Evolutionary conservation across 1,139 yeast species (phyloP), one percentile per base, ranked within the genome.

Genomic region (Geotrichum macrosporum): DNA sequence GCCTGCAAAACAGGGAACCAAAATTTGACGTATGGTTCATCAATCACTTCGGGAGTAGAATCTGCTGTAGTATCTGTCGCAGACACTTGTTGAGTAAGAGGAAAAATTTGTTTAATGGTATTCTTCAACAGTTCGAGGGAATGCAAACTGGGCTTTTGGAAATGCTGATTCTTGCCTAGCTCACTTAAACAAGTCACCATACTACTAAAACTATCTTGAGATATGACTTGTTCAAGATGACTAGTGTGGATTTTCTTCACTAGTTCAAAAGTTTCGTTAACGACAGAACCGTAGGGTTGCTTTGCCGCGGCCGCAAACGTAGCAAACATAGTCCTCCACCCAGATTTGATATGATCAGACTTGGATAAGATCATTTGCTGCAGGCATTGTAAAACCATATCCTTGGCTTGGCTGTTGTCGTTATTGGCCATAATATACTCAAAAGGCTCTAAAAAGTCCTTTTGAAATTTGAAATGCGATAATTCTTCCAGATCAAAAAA

Each of bases 391-490:
- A 94, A 72, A 9, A 87, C 89, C 89, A 92, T 81, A 52, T 85
- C 94, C 61, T 85, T 85, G 29, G 87, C 92, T 47, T 82, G 86
- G n/a, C 75, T 65, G 33, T 83, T 78, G n/a, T 73, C 73, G 54
- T 86, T 85, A 60, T 86, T 78, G 42, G 71, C 66, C 57, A 92
- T 75, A 21, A 88, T 80, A 61, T 83, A 82, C 58, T 84, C 89
- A 66, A 89, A 94, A 1, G 98, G 98, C 60, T 81, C 80, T 62
- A 94, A 74, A 59, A 94, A 94, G 61, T 92, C 97, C 58, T 84
- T 84, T 65, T 94, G 98, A 68, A 94, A 94, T 65, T 86, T 89
- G 73, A 94, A 94, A 61, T 94, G 96, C 0, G 96, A 77, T 63
- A 94, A 76, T 65, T 94, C 99, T 51, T 92, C 97, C 54, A 92